Evolutionary conservation across 106 monocot species (phyloP), one percentile per base, ranked within the genome.

Genomic region (Allium cepa): DNA sequence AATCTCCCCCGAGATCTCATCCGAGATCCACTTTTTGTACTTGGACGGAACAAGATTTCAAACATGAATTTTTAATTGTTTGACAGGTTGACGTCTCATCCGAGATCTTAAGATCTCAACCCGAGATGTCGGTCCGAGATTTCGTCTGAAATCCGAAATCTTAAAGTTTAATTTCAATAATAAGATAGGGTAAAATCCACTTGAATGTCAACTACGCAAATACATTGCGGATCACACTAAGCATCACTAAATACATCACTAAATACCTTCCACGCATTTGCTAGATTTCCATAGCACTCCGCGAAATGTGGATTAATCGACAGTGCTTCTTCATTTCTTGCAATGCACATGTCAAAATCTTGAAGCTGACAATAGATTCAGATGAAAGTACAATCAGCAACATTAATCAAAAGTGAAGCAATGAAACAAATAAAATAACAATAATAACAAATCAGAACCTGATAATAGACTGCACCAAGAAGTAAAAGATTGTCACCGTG

Each of bases 261-360:
- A 12, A 77, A 55, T 55, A 92, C 96, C 92, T 92, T 96, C 92
- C 85, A 92, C 46, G 96, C 96, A 86, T 96, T 96, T 56, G 92
- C 96, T 92, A 96, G 91, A 76, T 96, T 96, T 7, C 96, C 96
- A 73, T 89, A 96, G 72, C 92, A 96, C 73, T 96, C 96, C 8
- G 92, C 92, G 73, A 96, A 88, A 60, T 80, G 79, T 12, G 92
- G 92, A 62, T 92, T 74, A 63, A 96, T 80, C 3, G 80, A 75
- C 73, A 96, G 81, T 52, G 96, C 96, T 78, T 96, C 96, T 72
- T 96, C 84, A 70, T 96, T 96, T 62, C 78, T 91, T 67, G 82
- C 76, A 69, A 96, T 92, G 69, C 92, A 96, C 86, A 84, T 88
- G 36, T 96, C 96, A 82, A 77, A 92, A 74, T 96, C 83, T 69